Conservation (phyloP, 2,329 filamentous ascomycete species). For the Phaeophleospora eucalypticola region DNA sequence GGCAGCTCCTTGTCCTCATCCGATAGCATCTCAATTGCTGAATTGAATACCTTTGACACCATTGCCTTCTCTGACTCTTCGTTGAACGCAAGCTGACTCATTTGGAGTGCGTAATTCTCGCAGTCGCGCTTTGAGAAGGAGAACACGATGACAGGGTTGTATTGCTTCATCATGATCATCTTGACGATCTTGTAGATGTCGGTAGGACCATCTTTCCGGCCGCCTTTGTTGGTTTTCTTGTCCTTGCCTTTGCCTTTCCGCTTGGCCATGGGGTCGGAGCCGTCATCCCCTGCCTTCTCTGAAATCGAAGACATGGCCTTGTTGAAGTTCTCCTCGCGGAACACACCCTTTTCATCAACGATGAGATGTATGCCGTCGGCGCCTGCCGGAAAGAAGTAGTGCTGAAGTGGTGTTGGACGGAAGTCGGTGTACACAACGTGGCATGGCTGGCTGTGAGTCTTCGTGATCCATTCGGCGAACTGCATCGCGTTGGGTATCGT, state of each 20-base stretch:
- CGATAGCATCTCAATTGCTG: constrained; percentile 85
- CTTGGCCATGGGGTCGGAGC: constrained; percentile 73
- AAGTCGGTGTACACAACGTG: constrained; percentile 99
- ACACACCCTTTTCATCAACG: constrained; percentile 93
- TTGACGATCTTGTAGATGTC: constrained; percentile 98
- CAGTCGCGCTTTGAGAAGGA: constrained; percentile 98
- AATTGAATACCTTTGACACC: constrained; percentile 90
- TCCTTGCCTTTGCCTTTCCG: constrained; percentile 84
- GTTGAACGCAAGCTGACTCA: constrained; percentile 87
- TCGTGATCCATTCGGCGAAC: constrained; percentile 98
- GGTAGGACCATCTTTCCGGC: constrained; percentile 61
- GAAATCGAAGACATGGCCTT: constrained; percentile 89
- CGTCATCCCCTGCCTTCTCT: constrained; percentile 79
- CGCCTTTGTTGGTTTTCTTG: constrained; percentile 87
- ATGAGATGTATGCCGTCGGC: constrained; percentile 90
- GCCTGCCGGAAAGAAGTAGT: constrained; percentile 94
- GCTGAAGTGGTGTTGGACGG: constrained; percentile 89
- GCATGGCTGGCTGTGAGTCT: constrained; percentile 94
- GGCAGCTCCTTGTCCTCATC: constrained; percentile 85
- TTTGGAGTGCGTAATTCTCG: constrained; percentile 81
- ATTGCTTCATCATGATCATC: constrained; percentile 98
- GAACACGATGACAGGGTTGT: constrained; percentile 98
- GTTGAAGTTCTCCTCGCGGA: constrained; percentile 96
- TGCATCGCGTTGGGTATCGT: constrained; percentile 99
- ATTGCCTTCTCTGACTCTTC: constrained; percentile 92